phyloP scores from a whole-genome alignment of 805 yeast species.

The Starmerella stigmatis region DNA sequence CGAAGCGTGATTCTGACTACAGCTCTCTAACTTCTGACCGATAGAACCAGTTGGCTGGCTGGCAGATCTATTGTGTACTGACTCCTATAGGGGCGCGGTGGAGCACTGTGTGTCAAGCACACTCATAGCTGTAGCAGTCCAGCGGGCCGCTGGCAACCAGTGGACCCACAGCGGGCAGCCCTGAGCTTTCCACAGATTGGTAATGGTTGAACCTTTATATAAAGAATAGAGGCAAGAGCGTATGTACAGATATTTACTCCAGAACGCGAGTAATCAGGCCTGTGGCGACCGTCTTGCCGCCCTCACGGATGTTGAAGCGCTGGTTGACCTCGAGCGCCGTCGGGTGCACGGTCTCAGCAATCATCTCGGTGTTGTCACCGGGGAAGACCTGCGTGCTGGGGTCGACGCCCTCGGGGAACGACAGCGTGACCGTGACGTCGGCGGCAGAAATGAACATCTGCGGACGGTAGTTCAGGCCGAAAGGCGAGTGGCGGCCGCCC shows the following conservation, averaged over 20 bases:
- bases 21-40: no score
- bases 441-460: conserved; percentile 95
- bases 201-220: neutral
- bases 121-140: no score
- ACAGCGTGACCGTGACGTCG: conserved; percentile 81
- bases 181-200: no score
- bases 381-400: conserved; percentile 88
- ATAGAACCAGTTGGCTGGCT: no score
- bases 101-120: no score
- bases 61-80: no score
- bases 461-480: conserved; percentile 95
- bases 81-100: no score
- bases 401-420: conserved; percentile 80
- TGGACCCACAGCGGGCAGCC: no score
- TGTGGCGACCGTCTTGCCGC: conserved; percentile 98
- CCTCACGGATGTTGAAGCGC: conserved; percentile 99
- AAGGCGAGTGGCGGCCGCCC: conserved; percentile 99
- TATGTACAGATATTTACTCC: conserved; percentile 35
- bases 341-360: conserved; percentile 77
- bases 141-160: no score
- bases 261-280: conserved; percentile 91
- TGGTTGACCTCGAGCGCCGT: conserved; percentile 93
- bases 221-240: neutral
- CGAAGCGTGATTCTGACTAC: no score
- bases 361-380: conserved; percentile 98